Percentiles rank a stretch among this genome's conserved stretches.
phyloP scores from a whole-genome alignment of 345 rosid species.

The Dimocarpus longan region DNA sequence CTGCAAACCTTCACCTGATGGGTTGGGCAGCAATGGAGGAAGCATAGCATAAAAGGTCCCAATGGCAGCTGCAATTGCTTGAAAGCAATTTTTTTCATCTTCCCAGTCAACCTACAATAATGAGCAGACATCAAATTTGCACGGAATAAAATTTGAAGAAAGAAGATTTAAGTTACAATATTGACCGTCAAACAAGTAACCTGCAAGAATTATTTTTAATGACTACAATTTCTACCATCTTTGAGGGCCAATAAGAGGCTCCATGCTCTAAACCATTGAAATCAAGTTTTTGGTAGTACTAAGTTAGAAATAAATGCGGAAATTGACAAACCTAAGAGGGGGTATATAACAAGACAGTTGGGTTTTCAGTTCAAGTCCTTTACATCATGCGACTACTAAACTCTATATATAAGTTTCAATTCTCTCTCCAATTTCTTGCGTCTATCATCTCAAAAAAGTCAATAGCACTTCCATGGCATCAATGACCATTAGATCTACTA shows the following conservation, averaged over 20 bases:
- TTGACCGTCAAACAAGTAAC: background rate
- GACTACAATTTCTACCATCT: background rate
- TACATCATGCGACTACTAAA: background rate
- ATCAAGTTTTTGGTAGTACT: background rate
- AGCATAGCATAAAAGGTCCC: slow-evolving; percentile 93
- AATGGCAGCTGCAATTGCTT: slow-evolving; percentile 82
- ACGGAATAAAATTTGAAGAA: background rate
- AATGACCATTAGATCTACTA: background rate
- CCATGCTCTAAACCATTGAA: background rate
- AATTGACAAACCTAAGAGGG: background rate
- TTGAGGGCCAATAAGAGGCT: background rate
- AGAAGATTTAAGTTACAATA: background rate
- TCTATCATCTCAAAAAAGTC: background rate
- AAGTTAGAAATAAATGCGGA: background rate
- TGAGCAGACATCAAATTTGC: slow-evolving; percentile 14
- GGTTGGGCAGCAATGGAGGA: slow-evolving; percentile 88
- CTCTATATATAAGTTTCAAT: background rate
- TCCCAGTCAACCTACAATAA: slow-evolving; percentile 82
- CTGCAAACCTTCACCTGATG: slow-evolving; percentile 69
- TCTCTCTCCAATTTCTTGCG: background rate
- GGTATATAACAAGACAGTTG: background rate
- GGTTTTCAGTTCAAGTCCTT: background rate
- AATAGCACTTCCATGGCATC: background rate
- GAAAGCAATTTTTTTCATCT: slow-evolving; percentile 80
- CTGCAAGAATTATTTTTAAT: background rate